Percentiles rank a stretch among this genome's conserved stretches.
Conservation (phyloP, 768 basidiomycete genomes). For the Paxillus involutus region DNA sequence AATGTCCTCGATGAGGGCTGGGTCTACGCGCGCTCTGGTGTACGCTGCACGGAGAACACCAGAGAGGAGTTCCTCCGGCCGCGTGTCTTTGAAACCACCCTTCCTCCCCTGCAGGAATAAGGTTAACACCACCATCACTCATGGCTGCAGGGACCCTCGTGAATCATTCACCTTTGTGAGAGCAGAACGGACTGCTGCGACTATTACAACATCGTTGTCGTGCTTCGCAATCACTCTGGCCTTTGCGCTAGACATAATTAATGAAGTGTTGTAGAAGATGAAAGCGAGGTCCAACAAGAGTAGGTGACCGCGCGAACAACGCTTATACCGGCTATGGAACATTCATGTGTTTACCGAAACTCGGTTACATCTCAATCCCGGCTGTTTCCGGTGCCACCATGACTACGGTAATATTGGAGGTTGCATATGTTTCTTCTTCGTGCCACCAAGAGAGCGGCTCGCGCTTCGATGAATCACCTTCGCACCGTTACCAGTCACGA, state of each 20-base stretch:
- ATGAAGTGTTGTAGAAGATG: neutral
- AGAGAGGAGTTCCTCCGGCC: conserved; percentile 78
- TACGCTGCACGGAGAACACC: conserved; percentile 77
- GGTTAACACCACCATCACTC: neutral
- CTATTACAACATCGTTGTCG: conserved; percentile 89
- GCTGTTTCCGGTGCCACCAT: neutral
- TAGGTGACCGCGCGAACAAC: neutral
- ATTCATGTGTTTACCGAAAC: conserved; percentile 24
- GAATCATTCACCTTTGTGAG: conserved; percentile 71
- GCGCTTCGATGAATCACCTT: too few species aligned
- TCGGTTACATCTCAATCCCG: neutral
- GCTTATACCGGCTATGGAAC: conserved; percentile 20
- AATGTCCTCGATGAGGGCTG: conserved; percentile 80
- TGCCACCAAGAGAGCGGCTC: too few species aligned
- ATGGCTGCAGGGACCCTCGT: neutral
- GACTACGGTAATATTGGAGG: too few species aligned
- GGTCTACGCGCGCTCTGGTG: conserved; percentile 67
- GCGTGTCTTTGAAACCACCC: conserved; percentile 90
- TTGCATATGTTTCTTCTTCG: too few species aligned
- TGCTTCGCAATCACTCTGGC: conserved; percentile 65
- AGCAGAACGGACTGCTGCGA: conserved; percentile 85
- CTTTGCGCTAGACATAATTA: conserved; percentile 40
- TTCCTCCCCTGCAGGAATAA: conserved; percentile 59
- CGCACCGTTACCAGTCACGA: too few species aligned
- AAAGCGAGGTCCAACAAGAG: neutral